These are phyloP conservation scores for Xylariaceae sp. DNA, from an alignment of 2,329 filamentous ascomycete genomes.

Conservation along the genomic window DNA sequence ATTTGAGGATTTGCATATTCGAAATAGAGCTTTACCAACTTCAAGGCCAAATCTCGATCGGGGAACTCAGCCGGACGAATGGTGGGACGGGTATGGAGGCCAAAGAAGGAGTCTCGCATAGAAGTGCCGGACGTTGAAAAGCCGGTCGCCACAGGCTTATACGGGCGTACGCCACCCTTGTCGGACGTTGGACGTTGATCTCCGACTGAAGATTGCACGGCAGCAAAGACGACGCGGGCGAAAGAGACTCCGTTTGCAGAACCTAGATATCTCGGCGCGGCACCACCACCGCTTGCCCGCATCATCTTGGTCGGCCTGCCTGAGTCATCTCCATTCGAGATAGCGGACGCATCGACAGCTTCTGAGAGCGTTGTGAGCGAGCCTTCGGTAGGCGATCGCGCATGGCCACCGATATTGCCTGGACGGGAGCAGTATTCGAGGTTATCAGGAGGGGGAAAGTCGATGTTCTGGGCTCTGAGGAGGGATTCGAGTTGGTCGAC, in stretches of 20 bases:
- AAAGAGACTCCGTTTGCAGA: conserved; percentile 91
- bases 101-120: conserved; percentile 95
- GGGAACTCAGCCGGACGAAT: conserved; percentile 86
- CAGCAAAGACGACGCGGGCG: conserved; percentile 88
- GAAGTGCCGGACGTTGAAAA: conserved; percentile 61
- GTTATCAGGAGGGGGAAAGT: conserved; percentile 66
- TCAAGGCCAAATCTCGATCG: conserved; percentile 65
- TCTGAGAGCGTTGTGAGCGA: conserved; percentile 32
- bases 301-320: conserved; percentile 45
- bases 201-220: conserved; percentile 70
- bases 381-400: conserved; percentile 33
- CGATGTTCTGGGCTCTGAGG: conserved; percentile 63
- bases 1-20: conserved; percentile 96
- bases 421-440: conserved; percentile 62
- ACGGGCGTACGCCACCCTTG: conserved; percentile 57
- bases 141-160: conserved; percentile 48
- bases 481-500: conserved; percentile 78
- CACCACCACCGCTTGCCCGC: conserved; percentile 49
- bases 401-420: conserved; percentile 34
- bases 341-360: conserved; percentile 28
- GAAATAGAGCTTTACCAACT: conserved; percentile 81
- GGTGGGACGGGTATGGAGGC: conserved; percentile 84
- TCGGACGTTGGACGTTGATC: conserved; percentile 65
- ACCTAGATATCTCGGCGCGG: conserved; percentile 76
- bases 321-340: conserved; percentile 41